Evolutionary conservation across 179 eudicot species (phyloP), one percentile per base, ranked within the genome.

Genomic region (Sideroxylon spinosum): DNA sequence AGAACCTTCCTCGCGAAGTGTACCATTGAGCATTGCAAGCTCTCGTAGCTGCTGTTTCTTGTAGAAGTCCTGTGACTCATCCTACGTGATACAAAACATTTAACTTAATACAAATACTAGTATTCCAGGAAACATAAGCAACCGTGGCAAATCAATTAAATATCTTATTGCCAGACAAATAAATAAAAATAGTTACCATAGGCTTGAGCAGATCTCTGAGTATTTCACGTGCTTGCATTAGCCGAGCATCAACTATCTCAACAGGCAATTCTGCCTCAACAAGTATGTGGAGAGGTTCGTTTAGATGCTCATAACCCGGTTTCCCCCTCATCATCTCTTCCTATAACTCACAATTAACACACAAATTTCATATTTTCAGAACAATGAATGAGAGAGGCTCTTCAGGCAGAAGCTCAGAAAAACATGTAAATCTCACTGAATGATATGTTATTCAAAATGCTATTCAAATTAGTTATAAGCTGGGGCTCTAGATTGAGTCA

Each of bases 261-360:
- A 92, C 92, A 14, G 99, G 99, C 83, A 95, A 78, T 82, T 95
- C 99, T n/a, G 96, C 98, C 86, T 95, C 99, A 69, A 95, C 97
- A 49, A 95, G 91, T 78, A 95, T 85, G 80, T 95, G 99, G 65
- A 95, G 97, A 71, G 98, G 99, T 84, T 95, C 99, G 77, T 92
- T 93, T n/a, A 95, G 96, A 86, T 95, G 99, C 84, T 95, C 99
- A 76, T 89, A 95, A 44, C 99, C 99, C 2, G 96, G 97, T 86
- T 93, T 93, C 46, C 99, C 98, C 70, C 97, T 89, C 96, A 95
- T 90, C 90, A 93, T 93, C 68, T 95, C 99, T 83, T 95, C 99
- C 99, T 95, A 57, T 79, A 80, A 50, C 17, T 70, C 46, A 23
- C 32, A 73, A 76, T 6, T 6, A 44, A 52, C 20, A 48, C 9